phyloP scores from a whole-genome alignment of 176 grass and related monocot species.

The Puccinellia tenuiflora region DNA sequence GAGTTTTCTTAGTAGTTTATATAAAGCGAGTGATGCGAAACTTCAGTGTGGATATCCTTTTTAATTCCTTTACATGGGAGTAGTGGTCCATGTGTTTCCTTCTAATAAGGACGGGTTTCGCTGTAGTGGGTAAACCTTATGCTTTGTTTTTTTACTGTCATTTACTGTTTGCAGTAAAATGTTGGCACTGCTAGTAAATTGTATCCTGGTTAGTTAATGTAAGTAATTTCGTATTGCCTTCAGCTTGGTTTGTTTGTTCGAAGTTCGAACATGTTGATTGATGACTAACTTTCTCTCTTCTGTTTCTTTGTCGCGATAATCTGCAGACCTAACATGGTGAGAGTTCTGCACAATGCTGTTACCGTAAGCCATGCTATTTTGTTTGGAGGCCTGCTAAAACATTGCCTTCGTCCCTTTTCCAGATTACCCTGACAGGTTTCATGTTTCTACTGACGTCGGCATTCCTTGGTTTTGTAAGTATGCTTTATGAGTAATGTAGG shows the following conservation, averaged over 20 bases:
- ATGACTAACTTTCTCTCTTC: conserved; percentile 20
- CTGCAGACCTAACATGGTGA: conserved; percentile 86
- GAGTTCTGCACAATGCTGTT: conserved; percentile 15
- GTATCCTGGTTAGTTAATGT: not conserved
- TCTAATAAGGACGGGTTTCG: not conserved
- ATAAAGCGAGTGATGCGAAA: not conserved
- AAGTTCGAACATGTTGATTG: not conserved
- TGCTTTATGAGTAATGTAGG: not conserved
- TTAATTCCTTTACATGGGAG: not conserved
- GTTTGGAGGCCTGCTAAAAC: conserved; percentile 4
- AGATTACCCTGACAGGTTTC: conserved; percentile 92
- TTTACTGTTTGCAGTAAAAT: not conserved
- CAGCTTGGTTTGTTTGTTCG: not conserved
- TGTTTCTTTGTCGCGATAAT: conserved; percentile 16
- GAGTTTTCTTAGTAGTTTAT: not conserved
- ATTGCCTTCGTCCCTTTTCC: not conserved
- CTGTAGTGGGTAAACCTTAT: not conserved
- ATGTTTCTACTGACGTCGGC: conserved; percentile 78
- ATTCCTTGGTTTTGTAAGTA: conserved; percentile 93
- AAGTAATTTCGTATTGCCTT: not conserved
- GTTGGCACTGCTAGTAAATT: not conserved
- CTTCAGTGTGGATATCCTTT: not conserved
- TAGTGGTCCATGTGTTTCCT: not conserved
- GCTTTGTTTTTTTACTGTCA: too few relatives aligned
- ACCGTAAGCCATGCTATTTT: not conserved